Conservation (phyloP, 176 grass and related monocot species). For the Bonia amplexicaulis region DNA sequence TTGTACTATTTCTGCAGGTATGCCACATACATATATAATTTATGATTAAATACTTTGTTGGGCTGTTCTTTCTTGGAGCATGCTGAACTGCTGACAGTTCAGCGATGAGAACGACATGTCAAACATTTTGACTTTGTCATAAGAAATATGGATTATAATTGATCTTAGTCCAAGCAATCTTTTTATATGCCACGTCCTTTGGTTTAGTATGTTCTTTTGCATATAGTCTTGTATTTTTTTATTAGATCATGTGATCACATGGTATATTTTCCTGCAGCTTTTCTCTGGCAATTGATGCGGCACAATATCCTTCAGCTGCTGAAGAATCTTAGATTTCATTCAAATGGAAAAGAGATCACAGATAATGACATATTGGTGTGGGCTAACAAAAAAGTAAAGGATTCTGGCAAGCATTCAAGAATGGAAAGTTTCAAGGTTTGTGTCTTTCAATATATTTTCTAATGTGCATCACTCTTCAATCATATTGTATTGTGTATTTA, state of each 20-base stretch:
- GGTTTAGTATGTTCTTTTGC: not conserved
- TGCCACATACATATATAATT: not conserved
- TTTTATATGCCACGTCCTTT: not conserved
- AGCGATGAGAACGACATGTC: not conserved
- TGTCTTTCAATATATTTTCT: slow-evolving; percentile 17
- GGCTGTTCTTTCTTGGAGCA: not conserved
- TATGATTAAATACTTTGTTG: not conserved
- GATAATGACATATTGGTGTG: slow-evolving; percentile 67
- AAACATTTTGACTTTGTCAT: not conserved
- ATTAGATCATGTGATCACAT: not conserved
- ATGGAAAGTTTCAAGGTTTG: slow-evolving; percentile 76
- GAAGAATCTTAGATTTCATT: slow-evolving; percentile 64
- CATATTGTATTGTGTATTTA: not conserved
- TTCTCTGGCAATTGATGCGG: slow-evolving; percentile 83
- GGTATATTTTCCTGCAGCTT: slow-evolving; percentile 35
- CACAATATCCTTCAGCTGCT: slow-evolving; percentile 75
- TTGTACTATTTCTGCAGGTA: not conserved
- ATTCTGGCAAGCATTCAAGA: slow-evolving; percentile 49
- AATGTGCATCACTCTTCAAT: not conserved
- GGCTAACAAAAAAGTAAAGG: slow-evolving; percentile 65
- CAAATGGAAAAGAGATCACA: slow-evolving; percentile 58
- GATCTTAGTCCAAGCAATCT: not conserved
- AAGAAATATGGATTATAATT: not conserved
- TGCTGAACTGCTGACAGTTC: not conserved
- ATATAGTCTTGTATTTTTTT: not conserved